phyloP scores from a whole-genome alignment of 495 filamentous ascomycete species.

The Aspergillus biplanus region DNA sequence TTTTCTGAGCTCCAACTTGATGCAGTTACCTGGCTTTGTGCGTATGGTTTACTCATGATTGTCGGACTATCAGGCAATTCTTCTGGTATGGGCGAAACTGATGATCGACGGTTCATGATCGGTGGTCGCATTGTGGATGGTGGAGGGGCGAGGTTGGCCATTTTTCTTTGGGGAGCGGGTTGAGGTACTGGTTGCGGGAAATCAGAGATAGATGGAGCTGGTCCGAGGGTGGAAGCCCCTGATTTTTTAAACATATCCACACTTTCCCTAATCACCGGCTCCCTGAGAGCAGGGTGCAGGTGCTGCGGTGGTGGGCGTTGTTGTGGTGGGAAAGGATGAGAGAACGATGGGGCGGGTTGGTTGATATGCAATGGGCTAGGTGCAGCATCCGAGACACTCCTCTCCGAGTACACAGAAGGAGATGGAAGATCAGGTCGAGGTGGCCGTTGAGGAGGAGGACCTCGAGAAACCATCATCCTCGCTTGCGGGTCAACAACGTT shows the following conservation, averaged over 20 bases:
- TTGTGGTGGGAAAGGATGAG: constrained; percentile 48
- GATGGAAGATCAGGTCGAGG: constrained; percentile 58
- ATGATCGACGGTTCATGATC: constrained; percentile 59
- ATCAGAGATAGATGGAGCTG: constrained; percentile 47
- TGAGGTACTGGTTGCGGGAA: constrained; percentile 29
- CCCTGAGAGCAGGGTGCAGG: constrained; percentile 27
- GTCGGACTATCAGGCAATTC: constrained; percentile 62
- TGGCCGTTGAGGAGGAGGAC: constrained; percentile 68
- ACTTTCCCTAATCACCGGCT: constrained; percentile 39
- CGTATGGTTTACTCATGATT: constrained; percentile 68
- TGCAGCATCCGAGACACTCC: constrained; percentile 58
- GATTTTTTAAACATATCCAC: constrained; percentile 43
- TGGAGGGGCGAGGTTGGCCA: constrained; percentile 36
- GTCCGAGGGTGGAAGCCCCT: constrained; percentile 41
- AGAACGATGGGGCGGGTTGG: constrained; percentile 54
- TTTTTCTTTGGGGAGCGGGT: constrained; percentile 20
- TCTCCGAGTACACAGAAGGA: constrained; percentile 48
- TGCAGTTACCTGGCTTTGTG: constrained; percentile 81
- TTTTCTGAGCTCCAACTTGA: constrained; percentile 65
- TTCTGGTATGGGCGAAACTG: constrained; percentile 87
- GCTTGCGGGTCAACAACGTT: constrained; percentile 37
- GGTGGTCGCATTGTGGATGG: constrained; percentile 21
- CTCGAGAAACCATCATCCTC: constrained; percentile 52
- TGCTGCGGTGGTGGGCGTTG: constrained; percentile 31
- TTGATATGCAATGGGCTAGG: constrained; percentile 45